Evolutionary conservation across 768 basidiomycete genomes (phyloP), one percentile per base, ranked within the genome.

Genomic region (Panus rudis): DNA sequence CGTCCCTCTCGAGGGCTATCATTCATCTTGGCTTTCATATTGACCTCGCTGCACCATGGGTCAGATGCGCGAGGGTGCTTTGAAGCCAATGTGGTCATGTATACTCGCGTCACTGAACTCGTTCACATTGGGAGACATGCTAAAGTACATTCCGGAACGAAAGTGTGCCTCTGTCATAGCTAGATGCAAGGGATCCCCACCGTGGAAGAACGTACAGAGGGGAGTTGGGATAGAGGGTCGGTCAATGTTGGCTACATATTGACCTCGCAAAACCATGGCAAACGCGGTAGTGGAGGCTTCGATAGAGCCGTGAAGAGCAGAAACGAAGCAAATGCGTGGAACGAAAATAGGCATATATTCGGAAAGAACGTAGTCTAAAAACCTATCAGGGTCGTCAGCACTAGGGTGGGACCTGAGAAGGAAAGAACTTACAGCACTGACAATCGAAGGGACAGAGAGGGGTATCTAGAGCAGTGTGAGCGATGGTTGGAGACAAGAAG

Each of bases 371-470:
- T 16, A 24, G 19, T 21, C 13, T 23, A 34, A 31, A 24, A 39
- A 39, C 37, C 32, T 35, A 35, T 25, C 10, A 40, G 41, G 32
- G 11, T 19, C 28, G 24, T 44, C 21, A 12, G 32, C 43, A 27
- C 30, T 23, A 6, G 22, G 24, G 35, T 24, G 16, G 16, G 3
- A 4, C 37, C 13, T 20, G 13, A 20, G 13, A 38, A 6, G 37
- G 50, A 31, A 6, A 47, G 22, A 13, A 69, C 86, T 64, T 54
- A 89, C 90, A 92, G 54, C 90, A 92, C 27, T 86, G 71, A 61
- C 90, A 92, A 59, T 92, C 90, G 57, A 92, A 92, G 5, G 90
- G 90, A 65, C 89, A 92, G 30, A 85, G 61, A 3, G 84, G 76
- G 0, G 89, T 90, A 60, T 86, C 89, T 92, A 60, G 39, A 27